Base-by-base conservation (phyloP, 2,329 filamentous ascomycete species). In the Aspergillus neoniger region DNA sequence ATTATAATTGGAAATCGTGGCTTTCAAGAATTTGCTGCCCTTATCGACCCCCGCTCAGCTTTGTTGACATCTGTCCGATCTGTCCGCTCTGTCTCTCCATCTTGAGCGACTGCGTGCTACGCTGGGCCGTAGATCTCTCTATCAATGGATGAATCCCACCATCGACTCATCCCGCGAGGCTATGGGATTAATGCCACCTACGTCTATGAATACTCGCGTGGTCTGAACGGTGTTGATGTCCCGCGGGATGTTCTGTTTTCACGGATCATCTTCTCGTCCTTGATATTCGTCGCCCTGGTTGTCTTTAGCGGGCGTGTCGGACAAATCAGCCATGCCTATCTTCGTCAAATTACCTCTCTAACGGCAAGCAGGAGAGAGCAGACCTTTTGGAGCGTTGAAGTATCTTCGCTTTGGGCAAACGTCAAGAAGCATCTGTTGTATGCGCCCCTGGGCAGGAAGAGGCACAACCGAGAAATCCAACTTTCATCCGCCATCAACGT, bases 391-490 rank as follows among this genome's bases (percentile, higher is more conserved):
- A 76, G 76, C 17, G 65, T 76, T 39, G 79, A 82, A 62, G 71
- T 74, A 36, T 77, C 75, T 25, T 61, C 61, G 14, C 65, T 74
- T 57, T 82, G 80, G 79, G 66, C 78, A 7, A 73, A 69, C 44
- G 66, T 80, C 49, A 82, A 82, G 71, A 82, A 79, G 55, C 71
- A 82, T 58, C 17, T 82, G 10, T 63, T 82, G 5, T 82, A 81
- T 71, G 88, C 91, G 1, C 91, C 91, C 5, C 77, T 96, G 17
- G 85, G 87, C 70, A 83, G 83, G 58, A 91, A 91, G 71, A 84
- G 91, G 69, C 91, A 95, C 77, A 95, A 95, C 69, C 81, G 85
- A 25, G 88, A 91, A 70, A 83, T 91, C 65, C 87, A 89, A 70
- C 76, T 92, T 14, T 88, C 86, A 21, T 81, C 81, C 17, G 88